phyloP scores from a whole-genome alignment of 2,329 filamentous ascomycete genomes.

The Fusarium succisae region DNA sequence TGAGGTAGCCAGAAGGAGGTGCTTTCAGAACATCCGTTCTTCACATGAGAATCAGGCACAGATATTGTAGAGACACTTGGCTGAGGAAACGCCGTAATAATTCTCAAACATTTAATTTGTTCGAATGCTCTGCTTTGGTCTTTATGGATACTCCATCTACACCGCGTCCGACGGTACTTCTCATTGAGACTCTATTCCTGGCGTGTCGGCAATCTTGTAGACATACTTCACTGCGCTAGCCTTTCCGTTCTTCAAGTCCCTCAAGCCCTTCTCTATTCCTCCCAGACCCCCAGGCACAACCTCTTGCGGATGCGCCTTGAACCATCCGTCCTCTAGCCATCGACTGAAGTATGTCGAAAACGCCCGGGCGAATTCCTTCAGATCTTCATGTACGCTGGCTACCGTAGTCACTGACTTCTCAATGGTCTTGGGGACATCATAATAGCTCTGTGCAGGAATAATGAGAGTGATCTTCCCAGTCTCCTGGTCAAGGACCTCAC shows the following conservation, averaged over 20 bases:
- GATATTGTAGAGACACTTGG: rapidly evolving
- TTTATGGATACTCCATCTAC: no score
- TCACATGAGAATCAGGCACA: rapidly evolving
- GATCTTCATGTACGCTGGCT: constrained; percentile 12
- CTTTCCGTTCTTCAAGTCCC: not conserved
- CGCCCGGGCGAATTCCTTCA: constrained; percentile 7
- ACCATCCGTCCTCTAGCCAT: constrained; percentile 18
- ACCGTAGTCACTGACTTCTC: constrained; percentile 18
- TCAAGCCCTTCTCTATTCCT: constrained; percentile 7
- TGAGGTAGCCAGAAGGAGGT: not conserved
- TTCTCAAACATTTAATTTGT: rapidly evolving
- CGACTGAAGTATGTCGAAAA: no score
- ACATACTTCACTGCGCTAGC: constrained; percentile 25
- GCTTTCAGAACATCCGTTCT: no score
- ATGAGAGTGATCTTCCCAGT: constrained; percentile 22
- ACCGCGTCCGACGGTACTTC: rapidly evolving
- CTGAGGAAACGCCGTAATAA: rapidly evolving
- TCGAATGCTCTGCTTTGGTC: not conserved
- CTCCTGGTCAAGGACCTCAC: not conserved
- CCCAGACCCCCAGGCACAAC: constrained; percentile 10
- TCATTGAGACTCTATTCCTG: not conserved
- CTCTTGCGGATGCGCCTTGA: constrained; percentile 19
- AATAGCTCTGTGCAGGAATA: constrained; percentile 17
- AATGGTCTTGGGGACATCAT: constrained; percentile 22
- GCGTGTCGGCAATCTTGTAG: constrained; percentile 15